Conservation (phyloP, 1,284 basidiomycete genomes). For the Trichosporon coremiiforme region DNA sequence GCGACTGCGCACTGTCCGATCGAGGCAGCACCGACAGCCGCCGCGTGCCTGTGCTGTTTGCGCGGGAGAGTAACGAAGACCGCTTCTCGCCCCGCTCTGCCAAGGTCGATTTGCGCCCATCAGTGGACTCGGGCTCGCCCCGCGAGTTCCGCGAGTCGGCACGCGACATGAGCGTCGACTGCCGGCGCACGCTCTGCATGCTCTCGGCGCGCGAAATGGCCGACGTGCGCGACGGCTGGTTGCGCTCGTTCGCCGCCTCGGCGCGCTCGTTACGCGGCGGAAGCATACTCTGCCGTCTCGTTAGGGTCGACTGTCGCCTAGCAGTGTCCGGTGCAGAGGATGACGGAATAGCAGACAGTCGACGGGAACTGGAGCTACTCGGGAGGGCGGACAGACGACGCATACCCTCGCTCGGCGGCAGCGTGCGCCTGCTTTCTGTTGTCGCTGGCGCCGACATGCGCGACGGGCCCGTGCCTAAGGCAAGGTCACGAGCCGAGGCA, state of each 20-base stretch:
- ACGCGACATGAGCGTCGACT: not conserved
- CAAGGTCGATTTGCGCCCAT: not conserved
- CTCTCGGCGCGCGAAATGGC: not conserved
- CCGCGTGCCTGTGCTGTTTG: too few species aligned
- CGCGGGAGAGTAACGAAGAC: too few species aligned
- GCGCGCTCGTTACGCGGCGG: not conserved
- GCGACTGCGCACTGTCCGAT: not conserved
- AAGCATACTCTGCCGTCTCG: not conserved
- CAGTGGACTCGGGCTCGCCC: not conserved
- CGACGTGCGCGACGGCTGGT: slow-evolving; percentile 9
- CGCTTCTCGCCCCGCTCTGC: not conserved
- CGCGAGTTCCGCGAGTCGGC: not conserved
- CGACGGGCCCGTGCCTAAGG: not conserved
- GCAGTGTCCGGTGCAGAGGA: not conserved
- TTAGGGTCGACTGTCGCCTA: not conserved
- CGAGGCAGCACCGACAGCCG: not conserved
- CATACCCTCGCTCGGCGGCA: slow-evolving; percentile 15
- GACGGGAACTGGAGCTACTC: not conserved
- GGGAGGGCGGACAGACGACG: slow-evolving; percentile 1
- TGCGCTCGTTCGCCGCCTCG: not conserved
- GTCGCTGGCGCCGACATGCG: slow-evolving; percentile 13
- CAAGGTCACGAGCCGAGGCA: not conserved
- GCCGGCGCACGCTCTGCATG: slow-evolving; percentile 3
- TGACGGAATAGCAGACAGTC: not conserved
- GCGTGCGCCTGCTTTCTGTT: not conserved